Evolutionary conservation across 345 rosid genomes (phyloP).

Genomic region (Ceriops decandra): DNA sequence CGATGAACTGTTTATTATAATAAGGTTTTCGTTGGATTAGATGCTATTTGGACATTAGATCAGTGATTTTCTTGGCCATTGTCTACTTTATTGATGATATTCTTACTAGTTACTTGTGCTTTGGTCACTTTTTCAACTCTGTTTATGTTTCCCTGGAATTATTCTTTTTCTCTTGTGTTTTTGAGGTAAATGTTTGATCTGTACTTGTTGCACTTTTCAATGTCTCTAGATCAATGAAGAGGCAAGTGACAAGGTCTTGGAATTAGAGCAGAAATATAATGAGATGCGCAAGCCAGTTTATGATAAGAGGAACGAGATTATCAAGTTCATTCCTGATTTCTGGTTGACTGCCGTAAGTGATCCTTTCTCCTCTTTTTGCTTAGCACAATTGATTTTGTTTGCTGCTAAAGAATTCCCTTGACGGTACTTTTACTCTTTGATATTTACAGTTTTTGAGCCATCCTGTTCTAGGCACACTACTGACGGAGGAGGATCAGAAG

Average conservation of each 20-base stretch:
- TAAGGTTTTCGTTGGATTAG: too few species aligned
- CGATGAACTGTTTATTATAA: too few species aligned
- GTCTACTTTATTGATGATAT: too few species aligned
- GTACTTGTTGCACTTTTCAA: not conserved
- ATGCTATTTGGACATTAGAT: too few species aligned
- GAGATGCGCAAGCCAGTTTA: conserved; percentile 82
- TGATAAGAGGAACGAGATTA: conserved; percentile 70
- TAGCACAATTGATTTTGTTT: not conserved
- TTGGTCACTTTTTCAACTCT: too few species aligned
- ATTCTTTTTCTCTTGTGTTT: not conserved
- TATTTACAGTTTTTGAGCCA: conserved; percentile 74
- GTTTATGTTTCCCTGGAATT: too few species aligned
- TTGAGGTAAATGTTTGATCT: not conserved
- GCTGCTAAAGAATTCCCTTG: not conserved
- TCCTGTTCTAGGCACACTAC: conserved; percentile 71
- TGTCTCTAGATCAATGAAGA: conserved; percentile 73
- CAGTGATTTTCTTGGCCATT: too few species aligned
- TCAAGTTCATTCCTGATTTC: conserved; percentile 79
- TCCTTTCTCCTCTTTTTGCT: conserved; percentile 6
- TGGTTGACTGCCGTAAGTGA: conserved; percentile 87
- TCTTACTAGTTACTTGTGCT: too few species aligned
- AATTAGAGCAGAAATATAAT: conserved; percentile 84
- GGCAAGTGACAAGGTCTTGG: conserved; percentile 88
- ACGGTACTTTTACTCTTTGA: not conserved
- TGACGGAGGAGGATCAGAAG: conserved; percentile 91